Evolutionary conservation across 371 early-diverging fungal genomes (phyloP), one percentile per base, ranked within the genome.

Genomic region (Saksenaea oblongispora): DNA sequence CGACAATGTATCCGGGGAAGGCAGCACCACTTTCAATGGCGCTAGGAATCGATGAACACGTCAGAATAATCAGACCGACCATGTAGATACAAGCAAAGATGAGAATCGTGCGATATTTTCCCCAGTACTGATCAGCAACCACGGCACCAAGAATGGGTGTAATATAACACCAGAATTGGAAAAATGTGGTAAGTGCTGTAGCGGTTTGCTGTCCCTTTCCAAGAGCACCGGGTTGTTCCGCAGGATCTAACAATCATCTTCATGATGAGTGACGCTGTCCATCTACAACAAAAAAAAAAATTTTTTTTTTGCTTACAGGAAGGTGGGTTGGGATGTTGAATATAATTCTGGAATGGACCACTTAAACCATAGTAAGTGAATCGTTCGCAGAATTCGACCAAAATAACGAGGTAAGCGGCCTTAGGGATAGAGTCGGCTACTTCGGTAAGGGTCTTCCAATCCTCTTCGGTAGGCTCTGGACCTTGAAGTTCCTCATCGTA

Each of bases 61-160:
- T 79, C 41, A 92, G 68, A 41, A 92, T 72, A 18, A 84, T 39
- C 14, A 89, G 73, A 59, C 96, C 95, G 28, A 86, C 34, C 1
- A 87, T 65, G 69, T 96, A 95, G 35, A 89, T 58, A 34, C 73
- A 37, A 26, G 84, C 70, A 47, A 94, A 91, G 31, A 87, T 41
- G 22, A 91, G 55, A 26, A 94, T 93, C 14, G 95, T 89, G 66
- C 84, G 83, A 79, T 85, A 93, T 75, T 92, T 92, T 62, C 96
- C 96, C 36, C 91, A 74, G 70, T 85, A 87, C 65, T 86, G 84
- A 81, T 94, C 96, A 51, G 94, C 90, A 53, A 94, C 67, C 22
- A 91, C 66, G 36, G 93, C 95, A 61, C 95, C 93, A 22, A 93
- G 59, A 51, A 93, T 82, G 36, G 94, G 83, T 41, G 91, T 93